Base-by-base conservation (phyloP, 805 yeast genomes). In the Komagataella populi region DNA sequence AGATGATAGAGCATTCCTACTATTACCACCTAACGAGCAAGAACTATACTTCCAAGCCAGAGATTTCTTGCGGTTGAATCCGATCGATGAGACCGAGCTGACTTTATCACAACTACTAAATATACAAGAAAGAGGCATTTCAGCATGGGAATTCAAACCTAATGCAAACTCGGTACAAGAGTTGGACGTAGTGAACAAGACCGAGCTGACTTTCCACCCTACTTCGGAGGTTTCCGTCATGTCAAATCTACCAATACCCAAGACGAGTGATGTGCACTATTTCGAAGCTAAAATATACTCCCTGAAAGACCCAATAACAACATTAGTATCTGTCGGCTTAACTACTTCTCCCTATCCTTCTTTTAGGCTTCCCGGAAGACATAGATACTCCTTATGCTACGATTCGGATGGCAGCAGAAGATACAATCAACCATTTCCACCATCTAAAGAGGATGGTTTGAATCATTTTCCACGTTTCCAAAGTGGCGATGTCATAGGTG, bases 331-430 rank as follows among this genome's bases (percentile, higher is more conserved):
- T 0, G 71, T 93, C 17, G 99, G 99, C 0, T 61, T 93, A 3
- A 76, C 90, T 0, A 79, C 95, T 0, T 78, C 81, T 55, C 99
- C 99, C 6, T 93, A 93, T 60, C 99, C 99, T 1, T 81, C 84
- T 66, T 93, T 93, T 67, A 73, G 97, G 57, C 70, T 93, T 45
- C 98, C 99, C 0, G 99, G 99, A 0, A 77, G 93, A 60, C 96
- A 89, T 59, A 75, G 83, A 46, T 84, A 81, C 63, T 87, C 96
- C 0, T 72, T 88, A 3, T 77, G 89, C n/a, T 93, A 91, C 65
- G 96, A 89, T 55, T 85, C 95, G 5, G 76, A 76, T 50, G 99
- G 98, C 3, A 72, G 77, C 53, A 74, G 95, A 52, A 74, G 97
- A 51, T 75, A 78, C 55, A 88, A 87, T 63, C 87, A 85, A 63